phyloP scores from a whole-genome alignment of 2,329 filamentous ascomycete species.

The Ceratocystis smalleyi region DNA sequence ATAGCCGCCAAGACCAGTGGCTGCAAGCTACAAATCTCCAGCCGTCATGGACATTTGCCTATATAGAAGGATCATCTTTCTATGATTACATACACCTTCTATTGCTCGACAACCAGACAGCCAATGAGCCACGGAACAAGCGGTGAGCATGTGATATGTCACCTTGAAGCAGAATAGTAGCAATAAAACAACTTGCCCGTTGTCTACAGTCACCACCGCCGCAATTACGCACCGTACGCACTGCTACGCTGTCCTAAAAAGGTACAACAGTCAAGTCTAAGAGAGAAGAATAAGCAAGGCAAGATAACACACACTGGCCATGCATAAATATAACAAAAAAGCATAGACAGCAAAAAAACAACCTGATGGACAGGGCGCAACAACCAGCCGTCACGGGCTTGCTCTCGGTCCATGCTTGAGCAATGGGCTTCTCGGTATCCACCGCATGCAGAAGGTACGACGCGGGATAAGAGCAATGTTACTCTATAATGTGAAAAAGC shows the following conservation, averaged over 20 bases:
- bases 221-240: background rate
- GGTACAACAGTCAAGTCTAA: background rate
- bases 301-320: background rate
- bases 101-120: background rate
- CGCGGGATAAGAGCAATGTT: background rate
- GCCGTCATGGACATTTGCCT: background rate
- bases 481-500: background rate
- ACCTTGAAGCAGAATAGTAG: background rate
- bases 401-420: background rate
- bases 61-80: background rate
- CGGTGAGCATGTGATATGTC: slow-evolving; percentile 7
- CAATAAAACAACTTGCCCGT: background rate
- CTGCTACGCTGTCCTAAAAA: background rate
- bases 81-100: background rate
- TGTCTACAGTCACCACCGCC: background rate
- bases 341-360: background rate
- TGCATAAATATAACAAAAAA: background rate
- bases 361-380: slow-evolving; percentile 7
- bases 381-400: slow-evolving; percentile 1
- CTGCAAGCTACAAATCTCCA: background rate
- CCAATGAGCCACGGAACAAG: background rate
- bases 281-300: background rate
- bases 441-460: background rate
- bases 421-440: background rate
- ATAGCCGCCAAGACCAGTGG: background rate